A percentile compares a stretch with the other conserved stretches of the same genome.
Conservation (phyloP, 2,329 filamentous ascomycete genomes). For the Endoconidiophora polonica region DNA sequence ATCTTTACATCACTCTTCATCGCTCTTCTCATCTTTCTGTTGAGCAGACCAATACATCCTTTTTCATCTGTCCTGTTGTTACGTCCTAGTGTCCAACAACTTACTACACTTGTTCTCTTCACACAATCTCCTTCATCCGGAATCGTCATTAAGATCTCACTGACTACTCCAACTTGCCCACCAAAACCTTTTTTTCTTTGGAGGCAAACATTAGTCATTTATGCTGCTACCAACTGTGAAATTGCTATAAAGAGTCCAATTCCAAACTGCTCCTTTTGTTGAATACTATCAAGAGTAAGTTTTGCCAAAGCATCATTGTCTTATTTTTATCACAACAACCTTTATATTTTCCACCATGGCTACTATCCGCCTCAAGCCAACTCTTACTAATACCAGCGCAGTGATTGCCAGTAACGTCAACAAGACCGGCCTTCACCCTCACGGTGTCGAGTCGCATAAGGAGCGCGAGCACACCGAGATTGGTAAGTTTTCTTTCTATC, state of each 20-base stretch:
- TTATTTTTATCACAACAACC: not conserved
- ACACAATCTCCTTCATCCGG: no score
- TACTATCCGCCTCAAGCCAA: slow-evolving; percentile 5
- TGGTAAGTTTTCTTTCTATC: slow-evolving; percentile 26
- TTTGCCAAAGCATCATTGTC: not conserved
- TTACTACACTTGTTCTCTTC: not conserved
- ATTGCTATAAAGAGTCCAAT: no score
- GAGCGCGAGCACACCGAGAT: slow-evolving; percentile 78
- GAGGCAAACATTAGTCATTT: no score
- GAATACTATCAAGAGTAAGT: slow-evolving; percentile 2
- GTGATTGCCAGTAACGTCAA: slow-evolving; percentile 53
- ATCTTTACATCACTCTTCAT: slow-evolving; percentile 1
- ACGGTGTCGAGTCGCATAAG: slow-evolving; percentile 65
- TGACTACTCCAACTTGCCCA: not conserved
- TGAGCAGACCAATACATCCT: not conserved
- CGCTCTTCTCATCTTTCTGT: not conserved
- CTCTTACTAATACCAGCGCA: slow-evolving; percentile 16
- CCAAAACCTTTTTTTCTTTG: not conserved
- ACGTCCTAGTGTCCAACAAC: not conserved
- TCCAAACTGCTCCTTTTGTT: not conserved
- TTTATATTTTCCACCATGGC: not conserved
- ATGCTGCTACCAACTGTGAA: no score
- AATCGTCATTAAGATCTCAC: no score
- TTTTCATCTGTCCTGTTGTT: not conserved
- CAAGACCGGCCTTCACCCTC: slow-evolving; percentile 81